Evolutionary conservation across 2,329 filamentous ascomycete species (phyloP), one percentile per base, ranked within the genome.

Genomic region (Colletotrichum falcatum): DNA sequence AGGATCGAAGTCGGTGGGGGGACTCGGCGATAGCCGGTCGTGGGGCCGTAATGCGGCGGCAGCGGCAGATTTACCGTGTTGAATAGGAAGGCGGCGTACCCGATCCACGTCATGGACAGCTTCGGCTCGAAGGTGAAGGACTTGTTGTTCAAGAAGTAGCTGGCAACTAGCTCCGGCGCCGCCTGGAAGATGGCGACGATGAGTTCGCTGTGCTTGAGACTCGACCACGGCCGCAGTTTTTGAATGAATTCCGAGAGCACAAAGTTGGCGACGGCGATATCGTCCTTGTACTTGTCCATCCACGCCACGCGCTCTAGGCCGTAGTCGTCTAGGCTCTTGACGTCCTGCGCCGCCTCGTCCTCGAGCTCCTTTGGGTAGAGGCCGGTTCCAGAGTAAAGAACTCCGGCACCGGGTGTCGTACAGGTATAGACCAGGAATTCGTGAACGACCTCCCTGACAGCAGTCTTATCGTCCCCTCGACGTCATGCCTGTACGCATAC

Each of bases 81-180:
- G 80, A 97, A 97, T 6, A 99, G 82, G 72, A 98, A 94, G 0
- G 94, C 90, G 0, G 94, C 94, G 78, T 97, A 97, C 51, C 95
- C 95, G 74, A 98, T 93, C 96, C 96, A 99, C 0, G 94, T 96
- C 54, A 94, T 91, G 3, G 94, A 96, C 6, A 97, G 86, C 77
- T 97, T 98, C 0, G 96, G 95, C 51, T 98, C 95, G 73, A 97
- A 94, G 0, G 91, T 89, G 76, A 98, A 96, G 64, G 91, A 89
- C 71, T 88, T 90, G 77, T 94, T 95, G 77, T 89, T 91, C 53
- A 90, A 85, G 77, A 97, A 98, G 79, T 97, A 99, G 76, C 94
- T 91, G 53, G 94, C 92, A 1, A 97, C 89, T 3, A 98, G 86
- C 80, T 98, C 96, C 0, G 97, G 95, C 0, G 92, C 93, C 9